Percentiles rank a stretch among this genome's conserved stretches.
Evolutionary conservation across 257 asterid genomes (phyloP).

Genomic region (Ehretia macrophylla): DNA sequence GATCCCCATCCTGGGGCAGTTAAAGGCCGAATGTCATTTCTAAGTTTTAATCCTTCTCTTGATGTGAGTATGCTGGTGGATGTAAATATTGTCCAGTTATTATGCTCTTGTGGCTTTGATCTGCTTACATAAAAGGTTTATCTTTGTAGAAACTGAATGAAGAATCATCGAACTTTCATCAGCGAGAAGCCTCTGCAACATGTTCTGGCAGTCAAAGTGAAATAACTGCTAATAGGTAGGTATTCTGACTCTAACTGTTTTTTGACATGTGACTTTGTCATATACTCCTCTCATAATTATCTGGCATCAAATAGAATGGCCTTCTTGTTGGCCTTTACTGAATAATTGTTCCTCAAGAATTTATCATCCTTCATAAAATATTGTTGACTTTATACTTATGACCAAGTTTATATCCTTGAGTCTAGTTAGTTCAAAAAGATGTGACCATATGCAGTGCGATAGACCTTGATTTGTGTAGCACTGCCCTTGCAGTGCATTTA

Average conservation of each 20-base stretch:
- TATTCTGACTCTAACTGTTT: slow-evolving; percentile 11
- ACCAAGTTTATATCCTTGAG: too few species aligned
- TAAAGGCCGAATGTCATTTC: slow-evolving; percentile 91
- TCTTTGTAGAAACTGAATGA: slow-evolving; percentile 67
- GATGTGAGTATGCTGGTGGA: slow-evolving; percentile 69
- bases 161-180: slow-evolving; percentile 39
- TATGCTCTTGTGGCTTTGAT: slow-evolving; percentile 1
- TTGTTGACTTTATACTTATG: too few species aligned
- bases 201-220: slow-evolving; percentile 49
- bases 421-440: too few species aligned
- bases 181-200: slow-evolving; percentile 47
- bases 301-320: not conserved
- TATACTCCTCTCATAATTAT: not conserved
- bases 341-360: too few species aligned
- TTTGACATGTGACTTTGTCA: slow-evolving; percentile 4
- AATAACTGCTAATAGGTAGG: slow-evolving; percentile 39
- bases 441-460: too few species aligned
- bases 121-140: slow-evolving; percentile 25
- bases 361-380: too few species aligned
- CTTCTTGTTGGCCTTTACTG: too few species aligned
- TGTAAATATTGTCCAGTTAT: slow-evolving; percentile 10
- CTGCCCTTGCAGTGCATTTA: too few species aligned
- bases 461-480: too few species aligned
- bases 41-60: slow-evolving; percentile 81
- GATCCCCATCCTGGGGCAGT: slow-evolving; percentile 78